Conservation (phyloP, 1,139 yeast genomes). For the Yamadazyma mexicana region DNA sequence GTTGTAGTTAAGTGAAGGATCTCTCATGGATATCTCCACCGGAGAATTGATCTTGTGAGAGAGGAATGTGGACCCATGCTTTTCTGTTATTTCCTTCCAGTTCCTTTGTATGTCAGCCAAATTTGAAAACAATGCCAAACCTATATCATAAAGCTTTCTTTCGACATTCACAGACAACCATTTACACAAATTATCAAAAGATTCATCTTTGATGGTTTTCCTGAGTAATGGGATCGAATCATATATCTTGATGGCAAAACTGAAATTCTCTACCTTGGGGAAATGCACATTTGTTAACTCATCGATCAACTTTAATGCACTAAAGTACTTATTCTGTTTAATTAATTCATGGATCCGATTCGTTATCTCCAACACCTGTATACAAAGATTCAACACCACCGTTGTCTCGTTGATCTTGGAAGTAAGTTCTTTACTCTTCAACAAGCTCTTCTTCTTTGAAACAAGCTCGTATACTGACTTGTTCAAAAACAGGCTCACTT, state of each 20-base stretch:
- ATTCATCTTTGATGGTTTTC: constrained; percentile 73
- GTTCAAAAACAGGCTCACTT: constrained; percentile 53
- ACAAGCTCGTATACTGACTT: constrained; percentile 66
- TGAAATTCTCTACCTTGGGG: constrained; percentile 70
- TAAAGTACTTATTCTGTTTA: constrained; percentile 72
- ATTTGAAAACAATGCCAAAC: constrained; percentile 57
- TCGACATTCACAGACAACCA: constrained; percentile 70
- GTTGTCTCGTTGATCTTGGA: constrained; percentile 64
- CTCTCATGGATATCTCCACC: constrained; percentile 73
- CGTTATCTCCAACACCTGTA: constrained; percentile 82
- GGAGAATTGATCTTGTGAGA: constrained; percentile 81
- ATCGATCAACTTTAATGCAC: constrained; percentile 81
- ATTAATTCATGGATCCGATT: constrained; percentile 84
- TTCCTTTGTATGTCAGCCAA: constrained; percentile 53
- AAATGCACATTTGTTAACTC: constrained; percentile 68
- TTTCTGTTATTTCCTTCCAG: constrained; percentile 52
- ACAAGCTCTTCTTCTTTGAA: constrained; percentile 53
- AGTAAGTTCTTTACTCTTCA: constrained; percentile 58
- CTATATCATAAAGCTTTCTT: constrained; percentile 59
- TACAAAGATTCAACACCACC: constrained; percentile 62
- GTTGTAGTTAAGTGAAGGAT: constrained; percentile 47
- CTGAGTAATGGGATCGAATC: constrained; percentile 79
- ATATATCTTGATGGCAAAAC: constrained; percentile 71
- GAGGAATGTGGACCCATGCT: constrained; percentile 34
- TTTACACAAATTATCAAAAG: constrained; percentile 68